Evolutionary conservation across 2,329 filamentous ascomycete genomes (phyloP).

Genomic region (Colletotrichum sp.): DNA sequence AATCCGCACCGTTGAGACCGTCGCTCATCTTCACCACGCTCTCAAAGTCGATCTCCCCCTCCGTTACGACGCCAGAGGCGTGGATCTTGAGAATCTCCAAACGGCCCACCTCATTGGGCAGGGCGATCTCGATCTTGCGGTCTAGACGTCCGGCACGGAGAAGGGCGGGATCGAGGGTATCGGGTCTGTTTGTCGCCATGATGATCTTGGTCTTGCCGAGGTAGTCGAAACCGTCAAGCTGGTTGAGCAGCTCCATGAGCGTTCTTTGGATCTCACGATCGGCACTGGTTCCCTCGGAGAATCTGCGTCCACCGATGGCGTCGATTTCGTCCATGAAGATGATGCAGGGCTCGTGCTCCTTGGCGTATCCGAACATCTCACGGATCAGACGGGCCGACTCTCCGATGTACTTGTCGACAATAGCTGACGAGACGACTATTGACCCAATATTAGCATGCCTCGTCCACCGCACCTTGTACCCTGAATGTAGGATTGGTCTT

Average conservation of each 20-base stretch:
- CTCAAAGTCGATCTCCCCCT: slow-evolving; percentile 98
- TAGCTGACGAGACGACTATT: slow-evolving; percentile 94
- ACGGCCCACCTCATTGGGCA: slow-evolving; percentile 95
- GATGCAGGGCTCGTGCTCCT: slow-evolving; percentile 99
- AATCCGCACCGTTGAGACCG: slow-evolving; percentile 94
- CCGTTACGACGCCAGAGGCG: slow-evolving; percentile 81
- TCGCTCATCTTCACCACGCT: slow-evolving; percentile 99
- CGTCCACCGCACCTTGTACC: neutral
- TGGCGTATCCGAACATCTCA: slow-evolving; percentile 99
- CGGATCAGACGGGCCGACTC: slow-evolving; percentile 96
- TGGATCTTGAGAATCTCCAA: slow-evolving; percentile 99
- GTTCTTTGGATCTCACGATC: slow-evolving; percentile 98
- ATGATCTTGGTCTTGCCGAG: slow-evolving; percentile 99
- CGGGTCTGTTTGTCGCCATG: slow-evolving; percentile 98
- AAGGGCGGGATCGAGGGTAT: slow-evolving; percentile 92
- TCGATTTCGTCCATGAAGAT: slow-evolving; percentile 99
- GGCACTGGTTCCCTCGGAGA: slow-evolving; percentile 96
- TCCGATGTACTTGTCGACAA: slow-evolving; percentile 99
- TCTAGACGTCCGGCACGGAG: slow-evolving; percentile 92
- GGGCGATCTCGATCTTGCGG: slow-evolving; percentile 95
- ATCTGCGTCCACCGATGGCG: slow-evolving; percentile 94
- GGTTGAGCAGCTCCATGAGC: slow-evolving; percentile 97
- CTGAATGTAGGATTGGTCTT: neutral
- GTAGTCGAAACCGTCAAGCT: slow-evolving; percentile 99
- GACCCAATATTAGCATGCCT: slow-evolving; percentile 17